Evolutionary conservation across 257 asterid genomes (phyloP).

Genomic region (Rauvolfia tetraphylla): DNA sequence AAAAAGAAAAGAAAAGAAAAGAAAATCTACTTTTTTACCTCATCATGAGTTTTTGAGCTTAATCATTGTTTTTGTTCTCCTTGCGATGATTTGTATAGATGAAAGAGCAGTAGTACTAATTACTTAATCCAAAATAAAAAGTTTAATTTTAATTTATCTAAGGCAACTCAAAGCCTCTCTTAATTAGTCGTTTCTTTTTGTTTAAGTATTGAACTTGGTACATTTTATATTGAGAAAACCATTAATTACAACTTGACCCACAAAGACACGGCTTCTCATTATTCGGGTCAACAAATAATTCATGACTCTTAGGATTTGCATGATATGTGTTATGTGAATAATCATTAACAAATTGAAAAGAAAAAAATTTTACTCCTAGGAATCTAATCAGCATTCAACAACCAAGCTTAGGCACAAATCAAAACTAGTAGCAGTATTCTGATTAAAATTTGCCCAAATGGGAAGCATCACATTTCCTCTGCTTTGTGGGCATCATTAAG

Average conservation of each 20-base stretch:
- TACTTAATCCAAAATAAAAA: too few relatives aligned
- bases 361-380: not conserved
- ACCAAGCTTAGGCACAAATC: not conserved
- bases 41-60: not conserved
- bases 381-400: too few relatives aligned
- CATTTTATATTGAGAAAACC: too few relatives aligned
- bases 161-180: too few relatives aligned
- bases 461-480: not conserved
- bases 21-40: not conserved
- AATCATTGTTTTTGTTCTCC: too few relatives aligned
- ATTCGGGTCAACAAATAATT: not conserved
- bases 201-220: too few relatives aligned
- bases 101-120: too few relatives aligned
- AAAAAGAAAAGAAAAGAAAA: not conserved
- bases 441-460: conserved; percentile 3
- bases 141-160: too few relatives aligned
- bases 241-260: not conserved
- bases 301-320: not conserved
- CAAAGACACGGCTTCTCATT: conserved; percentile 1
- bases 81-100: too few relatives aligned
- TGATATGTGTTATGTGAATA: not conserved
- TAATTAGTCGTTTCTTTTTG: too few relatives aligned
- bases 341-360: not conserved
- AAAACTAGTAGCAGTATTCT: not conserved
- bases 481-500: conserved; percentile 7